Percentiles rank a stretch among this genome's conserved stretches.
phyloP scores from a whole-genome alignment of 306 rosid species.

The Cyclanthera cordifolia region DNA sequence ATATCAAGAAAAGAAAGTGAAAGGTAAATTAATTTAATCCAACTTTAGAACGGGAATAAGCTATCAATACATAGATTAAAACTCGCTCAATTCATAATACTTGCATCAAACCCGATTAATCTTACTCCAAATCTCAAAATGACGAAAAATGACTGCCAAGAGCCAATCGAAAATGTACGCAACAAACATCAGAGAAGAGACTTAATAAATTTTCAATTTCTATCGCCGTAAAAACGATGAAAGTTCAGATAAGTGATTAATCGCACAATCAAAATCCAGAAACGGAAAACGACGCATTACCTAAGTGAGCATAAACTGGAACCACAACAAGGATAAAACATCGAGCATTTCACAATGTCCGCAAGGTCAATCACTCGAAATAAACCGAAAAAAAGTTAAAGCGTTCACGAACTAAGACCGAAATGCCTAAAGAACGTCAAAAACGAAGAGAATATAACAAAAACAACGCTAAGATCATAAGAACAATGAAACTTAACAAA shows the following conservation, averaged over 20 bases:
- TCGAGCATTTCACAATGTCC: neutral
- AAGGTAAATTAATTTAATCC: neutral
- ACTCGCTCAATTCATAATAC: neutral
- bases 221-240: neutral
- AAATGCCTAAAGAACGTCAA: neutral
- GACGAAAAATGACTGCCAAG: neutral
- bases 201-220: neutral
- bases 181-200: neutral
- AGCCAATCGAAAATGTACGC: neutral
- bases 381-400: neutral
- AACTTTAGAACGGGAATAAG: neutral
- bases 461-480: neutral
- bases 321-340: neutral
- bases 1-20: slow-evolving; percentile 1
- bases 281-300: neutral
- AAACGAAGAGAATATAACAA: neutral
- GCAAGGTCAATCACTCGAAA: neutral
- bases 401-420: neutral
- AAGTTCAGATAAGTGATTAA: neutral
- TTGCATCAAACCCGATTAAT: neutral
- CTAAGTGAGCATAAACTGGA: neutral
- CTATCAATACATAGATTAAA: slow-evolving; percentile 5
- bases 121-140: slow-evolving; percentile 1
- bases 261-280: neutral
- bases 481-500: neutral